Evolutionary conservation across 129 eudicot species (phyloP).

Genomic region (Tagetes erecta): DNA sequence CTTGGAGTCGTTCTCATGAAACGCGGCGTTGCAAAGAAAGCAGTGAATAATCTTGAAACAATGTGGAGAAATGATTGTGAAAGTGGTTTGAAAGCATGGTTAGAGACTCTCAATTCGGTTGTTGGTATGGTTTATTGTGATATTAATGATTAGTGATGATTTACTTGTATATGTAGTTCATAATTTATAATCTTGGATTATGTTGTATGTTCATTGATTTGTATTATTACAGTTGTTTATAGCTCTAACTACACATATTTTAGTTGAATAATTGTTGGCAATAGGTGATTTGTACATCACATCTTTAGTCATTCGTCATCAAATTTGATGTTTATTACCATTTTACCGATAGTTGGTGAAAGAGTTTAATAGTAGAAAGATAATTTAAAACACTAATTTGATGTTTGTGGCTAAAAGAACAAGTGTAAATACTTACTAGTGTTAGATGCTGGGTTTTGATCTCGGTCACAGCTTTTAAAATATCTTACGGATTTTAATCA

Average conservation of each 20-base stretch:
- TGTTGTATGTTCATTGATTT: slow-evolving; percentile 8
- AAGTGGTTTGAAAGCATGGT: slow-evolving; percentile 66
- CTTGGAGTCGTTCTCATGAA: slow-evolving; percentile 63
- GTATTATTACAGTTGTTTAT: background rate
- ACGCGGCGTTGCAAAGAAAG: slow-evolving; percentile 71
- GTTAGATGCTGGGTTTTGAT: no score
- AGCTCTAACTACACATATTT: background rate
- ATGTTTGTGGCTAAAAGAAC: no score
- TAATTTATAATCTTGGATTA: slow-evolving; percentile 1
- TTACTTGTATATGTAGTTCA: background rate
- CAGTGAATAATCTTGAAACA: slow-evolving; percentile 56
- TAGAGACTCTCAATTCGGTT: slow-evolving; percentile 48
- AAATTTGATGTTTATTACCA: background rate
- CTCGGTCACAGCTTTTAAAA: no score
- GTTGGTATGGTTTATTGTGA: slow-evolving; percentile 39
- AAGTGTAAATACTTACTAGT: no score
- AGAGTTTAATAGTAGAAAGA: background rate
- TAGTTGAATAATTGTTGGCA: background rate
- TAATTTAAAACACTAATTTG: background rate
- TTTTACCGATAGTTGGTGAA: background rate
- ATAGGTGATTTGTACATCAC: background rate
- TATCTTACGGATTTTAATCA: no score
- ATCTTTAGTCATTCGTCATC: background rate
- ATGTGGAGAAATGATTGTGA: slow-evolving; percentile 52
- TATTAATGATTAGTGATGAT: slow-evolving; percentile 12